Evolutionary conservation across 2,329 filamentous ascomycete species (phyloP).

Genomic region (Pezicula radicicola): DNA sequence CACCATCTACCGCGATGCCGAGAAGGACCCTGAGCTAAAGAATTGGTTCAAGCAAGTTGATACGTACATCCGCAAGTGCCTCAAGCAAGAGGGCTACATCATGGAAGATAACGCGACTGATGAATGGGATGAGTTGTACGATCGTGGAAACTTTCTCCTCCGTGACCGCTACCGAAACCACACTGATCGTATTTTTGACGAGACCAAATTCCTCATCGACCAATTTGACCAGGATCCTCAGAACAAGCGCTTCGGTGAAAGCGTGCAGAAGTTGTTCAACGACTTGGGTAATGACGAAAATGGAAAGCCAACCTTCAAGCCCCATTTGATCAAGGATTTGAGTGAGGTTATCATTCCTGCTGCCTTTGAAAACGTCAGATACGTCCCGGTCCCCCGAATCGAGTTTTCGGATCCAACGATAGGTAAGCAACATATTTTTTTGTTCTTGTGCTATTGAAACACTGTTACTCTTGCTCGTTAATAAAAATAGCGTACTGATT

Average conservation of each 20-base stretch:
- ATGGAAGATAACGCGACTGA: constrained; percentile 75
- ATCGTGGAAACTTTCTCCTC: constrained; percentile 81
- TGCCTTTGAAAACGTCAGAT: constrained; percentile 79
- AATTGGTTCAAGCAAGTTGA: constrained; percentile 84
- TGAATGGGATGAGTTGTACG: constrained; percentile 83
- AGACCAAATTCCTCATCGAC: constrained; percentile 83
- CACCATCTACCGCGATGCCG: constrained; percentile 81
- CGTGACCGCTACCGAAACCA: constrained; percentile 84
- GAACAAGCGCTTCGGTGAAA: constrained; percentile 75
- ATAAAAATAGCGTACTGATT: no score
- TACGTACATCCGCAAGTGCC: constrained; percentile 73
- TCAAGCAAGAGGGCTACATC: constrained; percentile 89
- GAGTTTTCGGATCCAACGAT: constrained; percentile 84
- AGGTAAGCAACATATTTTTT: no score
- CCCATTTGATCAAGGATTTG: constrained; percentile 85
- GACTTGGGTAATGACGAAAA: constrained; percentile 86
- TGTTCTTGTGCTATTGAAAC: no score
- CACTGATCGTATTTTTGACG: constrained; percentile 82
- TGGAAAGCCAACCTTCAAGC: constrained; percentile 88
- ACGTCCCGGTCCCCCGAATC: constrained; percentile 90
- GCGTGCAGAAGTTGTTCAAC: constrained; percentile 80
- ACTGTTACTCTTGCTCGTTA: no score
- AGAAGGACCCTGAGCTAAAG: constrained; percentile 81
- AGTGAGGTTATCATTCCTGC: constrained; percentile 82
- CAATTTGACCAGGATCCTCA: constrained; percentile 88